These are phyloP conservation scores for Starmera amethionina DNA, from an alignment of 805 yeast genomes.

Conservation along the genomic window DNA sequence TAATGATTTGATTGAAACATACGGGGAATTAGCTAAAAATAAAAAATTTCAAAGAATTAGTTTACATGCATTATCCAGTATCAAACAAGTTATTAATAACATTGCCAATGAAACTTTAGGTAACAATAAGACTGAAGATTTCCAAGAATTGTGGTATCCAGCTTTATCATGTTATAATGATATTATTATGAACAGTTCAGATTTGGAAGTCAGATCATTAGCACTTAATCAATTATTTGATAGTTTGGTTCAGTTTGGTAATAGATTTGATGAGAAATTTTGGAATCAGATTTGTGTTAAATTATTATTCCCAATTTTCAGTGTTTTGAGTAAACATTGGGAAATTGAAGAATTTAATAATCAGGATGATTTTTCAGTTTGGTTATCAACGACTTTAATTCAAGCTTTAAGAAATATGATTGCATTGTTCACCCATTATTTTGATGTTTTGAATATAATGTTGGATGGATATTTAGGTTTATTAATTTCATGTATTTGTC, in stretches of 20 bases:
- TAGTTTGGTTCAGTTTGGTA: constrained; percentile 69
- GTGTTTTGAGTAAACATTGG: constrained; percentile 68
- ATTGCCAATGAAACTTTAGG: constrained; percentile 38
- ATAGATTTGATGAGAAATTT: constrained; percentile 57
- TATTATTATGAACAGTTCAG: constrained; percentile 87
- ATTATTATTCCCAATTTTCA: constrained; percentile 83
- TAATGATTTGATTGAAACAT: constrained; percentile 57
- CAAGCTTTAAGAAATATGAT: constrained; percentile 90
- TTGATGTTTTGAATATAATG: constrained; percentile 63
- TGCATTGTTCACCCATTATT: constrained; percentile 73
- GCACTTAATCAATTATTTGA: constrained; percentile 81
- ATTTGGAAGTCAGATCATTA: constrained; percentile 85
- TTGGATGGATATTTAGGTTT: constrained; percentile 72
- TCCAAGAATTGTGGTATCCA: constrained; percentile 73
- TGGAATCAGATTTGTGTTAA: constrained; percentile 79
- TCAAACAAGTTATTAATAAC: constrained; percentile 50
- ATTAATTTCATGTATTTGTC: constrained; percentile 82
- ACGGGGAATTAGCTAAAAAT: constrained; percentile 78
- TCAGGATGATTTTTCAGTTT: constrained; percentile 83
- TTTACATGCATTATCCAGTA: constrained; percentile 68
- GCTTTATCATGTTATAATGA: constrained; percentile 78
- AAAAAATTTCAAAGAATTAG: constrained; percentile 72
- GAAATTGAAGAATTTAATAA: constrained; percentile 54
- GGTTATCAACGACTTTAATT: constrained; percentile 93
- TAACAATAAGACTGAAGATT: constrained; percentile 17